phyloP scores from a whole-genome alignment of 495 filamentous ascomycete genomes.

The Annulohypoxylon maeteangense region DNA sequence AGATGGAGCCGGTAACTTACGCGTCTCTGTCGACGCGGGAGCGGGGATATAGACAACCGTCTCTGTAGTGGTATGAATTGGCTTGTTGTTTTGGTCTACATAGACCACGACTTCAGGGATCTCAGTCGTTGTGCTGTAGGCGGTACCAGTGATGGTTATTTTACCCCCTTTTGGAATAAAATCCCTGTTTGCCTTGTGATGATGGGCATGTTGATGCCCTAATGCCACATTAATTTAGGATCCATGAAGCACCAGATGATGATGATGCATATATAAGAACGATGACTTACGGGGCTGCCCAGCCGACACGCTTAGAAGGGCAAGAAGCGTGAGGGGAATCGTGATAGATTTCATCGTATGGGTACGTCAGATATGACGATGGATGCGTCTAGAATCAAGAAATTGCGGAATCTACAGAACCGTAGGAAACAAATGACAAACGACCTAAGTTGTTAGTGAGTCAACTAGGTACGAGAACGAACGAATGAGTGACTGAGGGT shows the following conservation, averaged over 20 bases:
- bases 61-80: conserved; percentile 54
- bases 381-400: conserved; percentile 7
- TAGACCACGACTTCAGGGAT: conserved; percentile 67
- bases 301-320: conserved; percentile 39
- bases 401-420: conserved; percentile 1
- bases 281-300: conserved; percentile 45
- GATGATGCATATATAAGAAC: not conserved
- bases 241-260: too few species aligned
- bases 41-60: conserved; percentile 46
- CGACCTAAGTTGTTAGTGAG: conserved; percentile 33
- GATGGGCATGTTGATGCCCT: conserved; percentile 43
- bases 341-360: conserved; percentile 38
- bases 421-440: conserved; percentile 27
- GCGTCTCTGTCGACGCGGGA: conserved; percentile 30
- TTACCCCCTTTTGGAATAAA: conserved; percentile 26
- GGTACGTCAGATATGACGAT: conserved; percentile 14
- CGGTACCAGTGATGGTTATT: conserved; percentile 43
- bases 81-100: conserved; percentile 70
- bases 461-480: conserved; percentile 20
- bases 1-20: conserved; percentile 12
- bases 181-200: conserved; percentile 33
- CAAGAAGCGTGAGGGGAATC: conserved; percentile 37
- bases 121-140: conserved; percentile 29
- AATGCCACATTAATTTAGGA: conserved; percentile 15
- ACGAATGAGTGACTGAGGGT: conserved; percentile 23